Evolutionary conservation across 2,329 filamentous ascomycete genomes (phyloP).

Genomic region (Colletotrichum sp.): DNA sequence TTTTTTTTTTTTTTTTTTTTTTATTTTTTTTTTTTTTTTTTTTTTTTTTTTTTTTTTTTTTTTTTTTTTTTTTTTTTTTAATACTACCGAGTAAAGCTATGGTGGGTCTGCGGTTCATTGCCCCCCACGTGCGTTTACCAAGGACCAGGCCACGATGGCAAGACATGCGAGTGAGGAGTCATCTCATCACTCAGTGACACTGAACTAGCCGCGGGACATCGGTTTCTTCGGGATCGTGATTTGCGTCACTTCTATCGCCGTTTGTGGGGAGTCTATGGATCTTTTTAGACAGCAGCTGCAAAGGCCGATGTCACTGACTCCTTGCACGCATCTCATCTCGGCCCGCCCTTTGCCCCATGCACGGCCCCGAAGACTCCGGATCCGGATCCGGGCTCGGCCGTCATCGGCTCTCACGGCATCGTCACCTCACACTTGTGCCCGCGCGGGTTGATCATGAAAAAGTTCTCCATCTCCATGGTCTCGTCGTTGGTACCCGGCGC

Average conservation of each 20-base stretch:
- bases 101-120: neutral
- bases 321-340: neutral
- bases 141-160: neutral
- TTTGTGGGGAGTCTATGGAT: neutral
- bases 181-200: neutral
- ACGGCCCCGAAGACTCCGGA: neutral
- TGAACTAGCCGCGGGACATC: neutral
- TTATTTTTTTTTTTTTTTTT: too few species aligned
- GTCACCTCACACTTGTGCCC: slow-evolving; percentile 34
- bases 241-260: neutral
- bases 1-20: too few species aligned
- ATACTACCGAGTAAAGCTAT: neutral
- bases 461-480: slow-evolving; percentile 37
- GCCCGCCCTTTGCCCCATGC: neutral
- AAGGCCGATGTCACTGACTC: neutral
- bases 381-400: neutral
- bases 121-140: neutral
- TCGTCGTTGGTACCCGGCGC: slow-evolving; percentile 37
- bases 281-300: neutral
- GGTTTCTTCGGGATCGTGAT: neutral
- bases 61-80: too few species aligned
- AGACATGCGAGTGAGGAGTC: neutral
- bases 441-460: slow-evolving; percentile 36
- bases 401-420: neutral
- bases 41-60: too few species aligned